These are phyloP conservation scores for Phaffia australis DNA, from an alignment of 768 basidiomycete genomes.

Conservation along the genomic window DNA sequence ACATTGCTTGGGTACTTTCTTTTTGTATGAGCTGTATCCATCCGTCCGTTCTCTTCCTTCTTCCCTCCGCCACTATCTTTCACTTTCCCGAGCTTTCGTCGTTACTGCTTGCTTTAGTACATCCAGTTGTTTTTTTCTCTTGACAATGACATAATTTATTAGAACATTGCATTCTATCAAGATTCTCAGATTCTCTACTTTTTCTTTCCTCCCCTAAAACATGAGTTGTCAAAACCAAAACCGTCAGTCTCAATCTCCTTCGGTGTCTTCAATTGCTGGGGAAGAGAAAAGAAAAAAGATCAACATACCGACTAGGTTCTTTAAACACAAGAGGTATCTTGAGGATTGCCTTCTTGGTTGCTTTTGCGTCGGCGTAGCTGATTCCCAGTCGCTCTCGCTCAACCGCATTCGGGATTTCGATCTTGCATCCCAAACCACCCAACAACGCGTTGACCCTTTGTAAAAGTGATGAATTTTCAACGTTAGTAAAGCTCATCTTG, in stretches of 20 bases:
- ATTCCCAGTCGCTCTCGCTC: slow-evolving; percentile 64
- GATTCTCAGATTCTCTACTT: no score
- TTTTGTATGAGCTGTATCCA: no score
- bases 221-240: no score
- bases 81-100: no score
- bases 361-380: slow-evolving; percentile 51
- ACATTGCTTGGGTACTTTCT: neutral
- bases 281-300: neutral
- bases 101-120: no score
- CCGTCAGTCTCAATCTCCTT: no score
- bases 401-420: slow-evolving; percentile 48
- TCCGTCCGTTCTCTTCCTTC: no score
- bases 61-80: no score
- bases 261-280: no score
- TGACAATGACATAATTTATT: neutral
- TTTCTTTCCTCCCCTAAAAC: no score
- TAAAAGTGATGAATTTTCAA: slow-evolving; percentile 19
- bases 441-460: slow-evolving; percentile 58
- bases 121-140: no score
- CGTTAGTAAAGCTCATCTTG: neutral
- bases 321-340: slow-evolving; percentile 62
- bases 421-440: slow-evolving; percentile 69
- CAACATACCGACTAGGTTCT: slow-evolving; percentile 15
- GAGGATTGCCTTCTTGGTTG: slow-evolving; percentile 58
- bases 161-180: neutral